Percentiles rank a stretch among this genome's conserved stretches.
These are phyloP conservation scores for Cladophialophora chaetospira DNA, from an alignment of 2,329 filamentous ascomycete species.

Conservation along the genomic window DNA sequence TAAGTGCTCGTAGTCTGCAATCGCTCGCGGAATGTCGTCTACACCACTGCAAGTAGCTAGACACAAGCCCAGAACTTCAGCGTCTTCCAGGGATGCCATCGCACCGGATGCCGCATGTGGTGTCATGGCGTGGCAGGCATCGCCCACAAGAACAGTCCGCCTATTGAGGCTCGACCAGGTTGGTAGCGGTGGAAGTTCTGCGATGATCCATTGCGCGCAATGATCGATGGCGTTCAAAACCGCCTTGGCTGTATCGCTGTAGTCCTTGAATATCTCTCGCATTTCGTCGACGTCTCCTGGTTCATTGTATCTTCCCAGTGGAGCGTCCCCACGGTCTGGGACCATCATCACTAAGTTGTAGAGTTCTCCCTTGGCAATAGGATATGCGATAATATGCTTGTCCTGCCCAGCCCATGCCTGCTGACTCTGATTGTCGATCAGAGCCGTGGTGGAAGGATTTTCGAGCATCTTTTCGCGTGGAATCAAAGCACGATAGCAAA, in stretches of 20 bases:
- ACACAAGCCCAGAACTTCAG: constrained; percentile 28
- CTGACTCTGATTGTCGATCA: constrained; percentile 4
- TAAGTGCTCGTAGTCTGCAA: constrained; percentile 9
- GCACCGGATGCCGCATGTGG: constrained; percentile 48
- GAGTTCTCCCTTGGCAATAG: constrained; percentile 10
- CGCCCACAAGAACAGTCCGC: constrained; percentile 43
- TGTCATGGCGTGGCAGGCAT: constrained; percentile 49
- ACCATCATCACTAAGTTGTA: constrained; percentile 18
- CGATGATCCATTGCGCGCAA: constrained; percentile 19
- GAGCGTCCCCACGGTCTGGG: constrained; percentile 5
- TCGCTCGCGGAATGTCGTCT: neutral
- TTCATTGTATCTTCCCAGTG: constrained; percentile 38
- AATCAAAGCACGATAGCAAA: constrained; percentile 20
- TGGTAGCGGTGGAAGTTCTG: constrained; percentile 31
- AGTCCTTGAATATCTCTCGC: constrained; percentile 26
- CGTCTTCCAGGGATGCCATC: constrained; percentile 48
- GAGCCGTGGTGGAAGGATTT: constrained; percentile 2
- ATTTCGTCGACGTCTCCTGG: constrained; percentile 49
- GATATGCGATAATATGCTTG: constrained; percentile 14
- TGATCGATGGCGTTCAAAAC: constrained; percentile 11
- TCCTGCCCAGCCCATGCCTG: constrained; percentile 15
- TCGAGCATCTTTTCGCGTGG: constrained; percentile 20
- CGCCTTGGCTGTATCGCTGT: constrained; percentile 1
- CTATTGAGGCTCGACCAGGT: constrained; percentile 36
- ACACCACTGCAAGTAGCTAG: neutral